These are phyloP conservation scores for Rhodotorula toruloides DNA, from an alignment of 768 basidiomycete genomes.

Conservation along the genomic window DNA sequence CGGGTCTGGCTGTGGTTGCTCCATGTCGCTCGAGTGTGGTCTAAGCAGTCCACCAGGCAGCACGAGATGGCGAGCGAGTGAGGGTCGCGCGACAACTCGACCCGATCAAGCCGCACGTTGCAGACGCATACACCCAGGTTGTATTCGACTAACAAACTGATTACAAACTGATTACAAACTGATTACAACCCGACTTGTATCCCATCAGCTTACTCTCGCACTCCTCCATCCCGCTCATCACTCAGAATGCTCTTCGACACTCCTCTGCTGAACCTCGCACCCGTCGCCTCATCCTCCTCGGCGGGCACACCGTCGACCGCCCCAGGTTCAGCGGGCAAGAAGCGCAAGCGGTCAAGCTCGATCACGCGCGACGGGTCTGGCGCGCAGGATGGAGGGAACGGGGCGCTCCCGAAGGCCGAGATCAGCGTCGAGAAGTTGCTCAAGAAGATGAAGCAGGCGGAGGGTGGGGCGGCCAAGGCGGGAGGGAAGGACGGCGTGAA, in stretches of 20 bases:
- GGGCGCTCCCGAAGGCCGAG: conserved; percentile 47
- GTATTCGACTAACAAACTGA: too few relatives aligned
- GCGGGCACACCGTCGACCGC: background rate
- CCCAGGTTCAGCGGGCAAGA: conserved; percentile 5
- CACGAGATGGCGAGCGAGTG: too few relatives aligned
- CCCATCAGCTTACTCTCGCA: too few relatives aligned
- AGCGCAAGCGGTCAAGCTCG: conserved; percentile 24
- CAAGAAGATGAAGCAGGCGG: conserved; percentile 49
- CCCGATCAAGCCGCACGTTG: background rate
- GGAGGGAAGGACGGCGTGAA: conserved; percentile 1
- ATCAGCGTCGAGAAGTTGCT: conserved; percentile 62
- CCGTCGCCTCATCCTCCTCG: conserved; percentile 11
- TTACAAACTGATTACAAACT: too few relatives aligned
- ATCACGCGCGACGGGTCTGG: background rate
- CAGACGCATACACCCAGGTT: background rate
- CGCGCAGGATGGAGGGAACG: conserved; percentile 45
- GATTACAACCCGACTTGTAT: background rate
- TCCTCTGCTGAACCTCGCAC: conserved; percentile 23
- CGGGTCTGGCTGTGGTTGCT: too few relatives aligned
- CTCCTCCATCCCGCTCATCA: background rate
- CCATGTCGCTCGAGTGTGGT: too few relatives aligned
- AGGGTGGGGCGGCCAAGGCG: background rate
- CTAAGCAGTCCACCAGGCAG: too few relatives aligned
- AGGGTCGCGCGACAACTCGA: background rate
- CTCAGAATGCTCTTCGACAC: conserved; percentile 36